Evolutionary conservation across 2,329 filamentous ascomycete species (phyloP).

Genomic region (Fusarium sp.): DNA sequence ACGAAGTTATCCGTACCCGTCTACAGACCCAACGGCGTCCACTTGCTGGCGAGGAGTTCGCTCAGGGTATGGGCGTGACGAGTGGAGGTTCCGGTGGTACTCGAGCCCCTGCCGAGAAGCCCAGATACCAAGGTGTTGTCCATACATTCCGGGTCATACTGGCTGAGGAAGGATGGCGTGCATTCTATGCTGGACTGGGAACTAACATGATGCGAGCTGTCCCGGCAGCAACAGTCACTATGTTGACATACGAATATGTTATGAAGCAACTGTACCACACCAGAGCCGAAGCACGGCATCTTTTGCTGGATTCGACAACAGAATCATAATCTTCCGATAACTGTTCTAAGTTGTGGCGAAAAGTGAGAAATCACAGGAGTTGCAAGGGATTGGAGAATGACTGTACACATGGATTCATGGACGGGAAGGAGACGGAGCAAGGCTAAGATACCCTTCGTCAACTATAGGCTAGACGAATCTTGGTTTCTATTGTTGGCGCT

Average conservation of each 20-base stretch:
- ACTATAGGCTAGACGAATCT: conserved; percentile 51
- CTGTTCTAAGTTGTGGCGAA: background rate
- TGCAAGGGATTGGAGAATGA: conserved; percentile 17
- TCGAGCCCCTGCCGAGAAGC: conserved; percentile 45
- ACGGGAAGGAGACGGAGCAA: conserved; percentile 34
- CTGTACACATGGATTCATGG: conserved; percentile 36
- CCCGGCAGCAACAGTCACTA: conserved; percentile 94
- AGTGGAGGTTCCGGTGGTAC: conserved; percentile 43
- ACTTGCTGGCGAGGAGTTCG: conserved; percentile 63
- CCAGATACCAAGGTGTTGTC: conserved; percentile 81
- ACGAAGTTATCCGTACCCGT: conserved; percentile 93
- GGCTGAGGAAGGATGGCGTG: conserved; percentile 91
- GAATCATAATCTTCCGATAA: conserved; percentile 28
- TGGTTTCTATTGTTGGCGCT: conserved; percentile 30
- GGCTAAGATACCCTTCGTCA: conserved; percentile 52
- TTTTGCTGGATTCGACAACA: conserved; percentile 28
- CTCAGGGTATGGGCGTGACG: conserved; percentile 62
- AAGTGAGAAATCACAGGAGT: conserved; percentile 16
- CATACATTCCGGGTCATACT: conserved; percentile 87
- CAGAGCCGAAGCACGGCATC: conserved; percentile 53
- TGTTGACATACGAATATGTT: conserved; percentile 92
- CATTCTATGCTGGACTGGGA: conserved; percentile 96
- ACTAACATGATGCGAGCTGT: conserved; percentile 98
- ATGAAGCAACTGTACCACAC: conserved; percentile 64
- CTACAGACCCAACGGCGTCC: conserved; percentile 92